Evolutionary conservation across 768 basidiomycete species (phyloP).

Genomic region (Rickenella mellea): DNA sequence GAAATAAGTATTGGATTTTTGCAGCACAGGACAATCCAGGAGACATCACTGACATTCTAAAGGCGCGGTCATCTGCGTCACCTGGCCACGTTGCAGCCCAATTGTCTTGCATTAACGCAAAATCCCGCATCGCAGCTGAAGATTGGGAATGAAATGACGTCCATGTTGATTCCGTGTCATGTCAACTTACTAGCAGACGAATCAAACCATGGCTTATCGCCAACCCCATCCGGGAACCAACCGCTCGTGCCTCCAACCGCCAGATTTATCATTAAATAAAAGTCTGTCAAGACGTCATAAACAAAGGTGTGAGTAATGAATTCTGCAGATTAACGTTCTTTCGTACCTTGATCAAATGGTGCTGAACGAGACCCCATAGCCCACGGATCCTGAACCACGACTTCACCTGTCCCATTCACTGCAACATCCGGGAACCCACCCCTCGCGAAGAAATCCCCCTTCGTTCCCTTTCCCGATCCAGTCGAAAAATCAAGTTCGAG

Average conservation of each 20-base stretch:
- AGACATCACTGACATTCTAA: constrained; percentile 44
- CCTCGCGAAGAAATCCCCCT: constrained; percentile 40
- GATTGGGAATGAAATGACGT: constrained; percentile 1
- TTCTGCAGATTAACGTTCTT: too few species aligned
- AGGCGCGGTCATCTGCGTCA: constrained; percentile 48
- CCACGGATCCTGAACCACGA: constrained; percentile 41
- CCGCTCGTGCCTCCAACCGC: constrained; percentile 77
- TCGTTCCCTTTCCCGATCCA: constrained; percentile 30
- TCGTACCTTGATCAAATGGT: constrained; percentile 45
- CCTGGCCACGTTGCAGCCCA: constrained; percentile 76
- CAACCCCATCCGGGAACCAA: constrained; percentile 53
- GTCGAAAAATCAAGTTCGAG: constrained; percentile 41
- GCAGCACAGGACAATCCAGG: not conserved
- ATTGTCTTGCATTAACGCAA: constrained; percentile 45
- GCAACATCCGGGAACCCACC: constrained; percentile 43
- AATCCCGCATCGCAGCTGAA: constrained; percentile 59
- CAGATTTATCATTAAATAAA: constrained; percentile 75
- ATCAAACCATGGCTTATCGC: constrained; percentile 61
- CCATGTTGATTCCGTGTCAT: not conserved
- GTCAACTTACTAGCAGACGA: constrained; percentile 31
- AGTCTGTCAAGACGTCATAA: constrained; percentile 33
- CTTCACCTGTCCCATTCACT: constrained; percentile 30
- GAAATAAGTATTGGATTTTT: not conserved
- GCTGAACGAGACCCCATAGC: constrained; percentile 34
- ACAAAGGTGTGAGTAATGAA: constrained; percentile 3